Evolutionary conservation across 305 asterid species (phyloP), one percentile per base, ranked within the genome.

Genomic region (Fraxinus angustifolia): DNA sequence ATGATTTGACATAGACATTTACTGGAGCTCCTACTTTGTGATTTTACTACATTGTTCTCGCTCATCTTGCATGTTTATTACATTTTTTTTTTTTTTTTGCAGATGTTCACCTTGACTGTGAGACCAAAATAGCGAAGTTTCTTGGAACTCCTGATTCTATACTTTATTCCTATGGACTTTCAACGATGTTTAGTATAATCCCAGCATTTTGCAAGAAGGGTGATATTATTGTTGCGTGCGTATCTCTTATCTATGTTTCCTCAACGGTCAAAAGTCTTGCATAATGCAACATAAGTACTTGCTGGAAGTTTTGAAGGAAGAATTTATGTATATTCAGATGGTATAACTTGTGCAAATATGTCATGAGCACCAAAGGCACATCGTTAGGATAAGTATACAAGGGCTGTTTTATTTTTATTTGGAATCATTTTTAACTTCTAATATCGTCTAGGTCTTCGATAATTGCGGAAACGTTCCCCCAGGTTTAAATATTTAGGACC

Each of bases 101-200:
- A 92, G 98, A 96, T 89, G 98, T 96, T 82, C 99, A 96, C 91
- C 99, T 96, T 86, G 98, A 96, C 83, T 96, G 99, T 80, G 99
- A 96, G 88, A 92, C 99, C 84, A 90, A 92, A 84, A 89, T 96
- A 87, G 93, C 99, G 3, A 89, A 90, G 83, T 96, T 96, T 89
- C 91, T 96, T 67, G 99, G 99, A 78, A 96, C 99, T 73, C 87
- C 94, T 50, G 98, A 96, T 84, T 91, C 99, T 62, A 94, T 96
- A 85, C 98, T 96, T 73, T 96, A 96, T 86, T 92, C 99, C 23
- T 96, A 94, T 84, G 98, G 99, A 67, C 97, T 96, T 81, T 96
- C 99, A 79, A 96, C 98, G 19, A 92, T 94, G 98, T 96, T 96
- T 88, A 96, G 99, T 86, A 92, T 91, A 84, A 94, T 96, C 85